phyloP scores from a whole-genome alignment of 495 filamentous ascomycete species.

The Tuber magnatum region DNA sequence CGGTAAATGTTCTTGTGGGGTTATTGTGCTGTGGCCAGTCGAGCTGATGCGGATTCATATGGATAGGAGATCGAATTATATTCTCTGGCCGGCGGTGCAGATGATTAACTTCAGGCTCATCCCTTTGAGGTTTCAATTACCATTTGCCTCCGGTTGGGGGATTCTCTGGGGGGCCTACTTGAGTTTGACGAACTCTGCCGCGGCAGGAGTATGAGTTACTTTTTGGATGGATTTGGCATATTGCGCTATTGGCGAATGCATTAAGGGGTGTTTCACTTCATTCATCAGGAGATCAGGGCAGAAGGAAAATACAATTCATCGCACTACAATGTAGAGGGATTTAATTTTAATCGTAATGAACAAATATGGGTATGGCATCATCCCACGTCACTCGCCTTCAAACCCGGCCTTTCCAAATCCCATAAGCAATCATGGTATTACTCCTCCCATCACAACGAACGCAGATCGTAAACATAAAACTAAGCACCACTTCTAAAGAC shows the following conservation, averaged over 20 bases:
- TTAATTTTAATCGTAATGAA: background rate
- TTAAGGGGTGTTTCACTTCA: background rate
- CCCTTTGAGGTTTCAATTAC: slow-evolving; percentile 93
- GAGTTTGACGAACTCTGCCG: slow-evolving; percentile 82
- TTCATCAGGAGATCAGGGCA: background rate
- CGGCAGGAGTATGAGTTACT: slow-evolving; percentile 46
- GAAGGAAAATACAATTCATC: background rate
- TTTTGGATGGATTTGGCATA: background rate
- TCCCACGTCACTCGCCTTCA: background rate
- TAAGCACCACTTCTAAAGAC: slow-evolving; percentile 71
- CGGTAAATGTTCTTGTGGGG: background rate
- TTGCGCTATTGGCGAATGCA: background rate
- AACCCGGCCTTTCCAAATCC: background rate
- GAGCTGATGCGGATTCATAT: slow-evolving; percentile 6
- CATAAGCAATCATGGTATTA: background rate
- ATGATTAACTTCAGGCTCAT: slow-evolving; percentile 93
- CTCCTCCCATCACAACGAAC: background rate
- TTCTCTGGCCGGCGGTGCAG: slow-evolving; percentile 94
- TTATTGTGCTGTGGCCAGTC: background rate
- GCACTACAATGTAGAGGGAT: background rate
- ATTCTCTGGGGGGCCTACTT: slow-evolving; percentile 99
- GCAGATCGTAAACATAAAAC: background rate
- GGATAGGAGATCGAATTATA: slow-evolving; percentile 81
- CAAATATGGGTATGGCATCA: slow-evolving; percentile 1
- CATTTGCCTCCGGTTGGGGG: slow-evolving; percentile 94